A percentile compares a stretch with the other conserved stretches of the same genome.
Conservation (phyloP, 306 rosid species). For the Senna siamea region DNA sequence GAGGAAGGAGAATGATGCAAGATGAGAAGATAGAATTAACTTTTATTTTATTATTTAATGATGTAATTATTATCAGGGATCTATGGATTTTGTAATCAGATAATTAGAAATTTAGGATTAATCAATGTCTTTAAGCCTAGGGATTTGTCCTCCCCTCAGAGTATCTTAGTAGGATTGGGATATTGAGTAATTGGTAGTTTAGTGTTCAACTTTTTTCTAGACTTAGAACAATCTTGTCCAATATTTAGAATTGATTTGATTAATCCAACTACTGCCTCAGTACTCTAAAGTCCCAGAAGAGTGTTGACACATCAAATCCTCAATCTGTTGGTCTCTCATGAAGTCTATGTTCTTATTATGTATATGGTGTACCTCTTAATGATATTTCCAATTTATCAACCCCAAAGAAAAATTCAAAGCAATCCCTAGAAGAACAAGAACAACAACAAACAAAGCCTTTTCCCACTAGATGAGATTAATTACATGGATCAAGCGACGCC, state of each 20-base stretch:
- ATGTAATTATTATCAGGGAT: too few species aligned
- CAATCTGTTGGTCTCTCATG: constrained; percentile 1
- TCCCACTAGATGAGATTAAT: too few species aligned
- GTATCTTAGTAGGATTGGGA: not conserved
- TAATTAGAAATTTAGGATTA: not conserved
- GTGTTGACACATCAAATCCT: constrained; percentile 18
- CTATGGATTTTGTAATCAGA: too few species aligned
- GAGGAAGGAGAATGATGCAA: too few species aligned
- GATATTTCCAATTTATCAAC: constrained; percentile 18
- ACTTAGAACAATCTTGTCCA: not conserved
- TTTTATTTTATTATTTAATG: too few species aligned
- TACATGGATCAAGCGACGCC: too few species aligned
- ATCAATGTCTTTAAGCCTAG: not conserved
- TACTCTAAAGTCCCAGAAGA: constrained; percentile 12
- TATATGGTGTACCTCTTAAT: not conserved
- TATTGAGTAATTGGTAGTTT: not conserved
- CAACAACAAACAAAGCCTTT: too few species aligned
- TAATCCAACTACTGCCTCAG: not conserved
- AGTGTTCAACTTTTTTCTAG: too few species aligned
- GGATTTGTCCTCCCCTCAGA: not conserved
- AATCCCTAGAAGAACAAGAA: constrained; percentile 18
- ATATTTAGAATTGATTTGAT: not conserved
- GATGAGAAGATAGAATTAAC: too few species aligned
- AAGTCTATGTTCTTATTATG: not conserved
- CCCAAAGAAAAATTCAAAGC: constrained; percentile 7